Percentiles rank a stretch among this genome's conserved stretches.
phyloP scores from a whole-genome alignment of 495 filamentous ascomycete genomes.

The Tirmania nivea region DNA sequence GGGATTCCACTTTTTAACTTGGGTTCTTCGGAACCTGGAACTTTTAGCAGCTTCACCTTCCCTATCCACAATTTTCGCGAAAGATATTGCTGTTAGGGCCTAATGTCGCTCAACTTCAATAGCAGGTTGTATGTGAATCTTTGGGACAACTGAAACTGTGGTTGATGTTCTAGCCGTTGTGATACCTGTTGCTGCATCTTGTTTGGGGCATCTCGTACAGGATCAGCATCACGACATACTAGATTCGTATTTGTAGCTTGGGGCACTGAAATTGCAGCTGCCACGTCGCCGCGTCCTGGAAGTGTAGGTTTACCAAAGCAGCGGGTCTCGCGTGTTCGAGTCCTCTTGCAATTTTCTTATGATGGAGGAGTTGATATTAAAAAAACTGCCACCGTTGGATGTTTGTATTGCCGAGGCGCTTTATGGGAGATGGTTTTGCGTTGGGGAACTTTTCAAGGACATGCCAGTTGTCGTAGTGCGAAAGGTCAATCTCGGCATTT shows the following conservation, averaged over 20 bases:
- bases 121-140: not conserved
- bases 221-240: not conserved
- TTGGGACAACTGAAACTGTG: not conserved
- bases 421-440: not conserved
- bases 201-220: too few species aligned
- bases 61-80: not conserved
- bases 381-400: not conserved
- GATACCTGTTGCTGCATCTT: too few species aligned
- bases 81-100: not conserved
- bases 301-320: too few species aligned
- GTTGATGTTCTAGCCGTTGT: not conserved
- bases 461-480: not conserved
- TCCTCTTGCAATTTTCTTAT: not conserved
- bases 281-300: too few species aligned
- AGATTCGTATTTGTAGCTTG: not conserved
- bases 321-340: too few species aligned
- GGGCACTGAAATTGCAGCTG: too few species aligned
- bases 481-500: not conserved
- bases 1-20: too few species aligned
- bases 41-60: not conserved
- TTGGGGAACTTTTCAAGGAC: not conserved
- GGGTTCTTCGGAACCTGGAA: not conserved
- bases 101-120: not conserved
- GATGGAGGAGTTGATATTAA: not conserved
- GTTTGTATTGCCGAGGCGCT: not conserved